phyloP scores from a whole-genome alignment of 2,329 filamentous ascomycete species.

The Stenocarpella maydis region DNA sequence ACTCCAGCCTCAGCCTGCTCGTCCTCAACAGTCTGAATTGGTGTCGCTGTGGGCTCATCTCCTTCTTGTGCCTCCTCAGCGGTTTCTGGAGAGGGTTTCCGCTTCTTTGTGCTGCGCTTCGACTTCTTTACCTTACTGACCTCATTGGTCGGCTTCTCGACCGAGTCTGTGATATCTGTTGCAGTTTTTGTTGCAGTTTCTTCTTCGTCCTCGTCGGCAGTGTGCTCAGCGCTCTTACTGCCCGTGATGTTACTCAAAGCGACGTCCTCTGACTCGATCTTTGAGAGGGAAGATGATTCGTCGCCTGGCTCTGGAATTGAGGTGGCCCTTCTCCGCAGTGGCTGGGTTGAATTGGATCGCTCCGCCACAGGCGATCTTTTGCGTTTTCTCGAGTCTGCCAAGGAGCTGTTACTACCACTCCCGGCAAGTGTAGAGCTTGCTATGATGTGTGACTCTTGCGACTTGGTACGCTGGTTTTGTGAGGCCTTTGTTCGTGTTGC shows the following conservation, averaged over 20 bases:
- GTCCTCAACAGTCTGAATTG: constrained; percentile 41
- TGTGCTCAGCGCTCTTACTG: constrained; percentile 49
- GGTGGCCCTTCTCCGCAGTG: constrained; percentile 62
- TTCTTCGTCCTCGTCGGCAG: constrained; percentile 59
- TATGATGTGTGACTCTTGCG: constrained; percentile 33
- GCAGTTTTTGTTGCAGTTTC: constrained; percentile 50
- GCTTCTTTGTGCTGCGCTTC: constrained; percentile 47
- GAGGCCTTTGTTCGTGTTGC: constrained; percentile 41
- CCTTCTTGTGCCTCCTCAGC: constrained; percentile 37
- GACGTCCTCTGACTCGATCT: constrained; percentile 48
- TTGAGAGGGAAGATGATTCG: constrained; percentile 45
- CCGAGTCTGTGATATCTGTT: constrained; percentile 45
- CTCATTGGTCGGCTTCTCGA: constrained; percentile 38
- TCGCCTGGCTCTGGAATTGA: constrained; percentile 52
- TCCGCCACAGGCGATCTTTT: constrained; percentile 59
- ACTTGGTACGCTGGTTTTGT: constrained; percentile 36
- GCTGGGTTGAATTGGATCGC: constrained; percentile 55
- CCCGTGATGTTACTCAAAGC: constrained; percentile 44
- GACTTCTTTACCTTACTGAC: constrained; percentile 37
- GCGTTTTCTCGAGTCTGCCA: constrained; percentile 55
- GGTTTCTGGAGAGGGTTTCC: constrained; percentile 39
- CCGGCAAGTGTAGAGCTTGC: constrained; percentile 35
- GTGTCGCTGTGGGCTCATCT: constrained; percentile 26
- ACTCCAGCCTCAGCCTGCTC: constrained; percentile 61
- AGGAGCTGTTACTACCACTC: constrained; percentile 44